Evolutionary conservation across 78 protist genomes (phyloP).

Genomic region (Creolimax fragrantissima): DNA sequence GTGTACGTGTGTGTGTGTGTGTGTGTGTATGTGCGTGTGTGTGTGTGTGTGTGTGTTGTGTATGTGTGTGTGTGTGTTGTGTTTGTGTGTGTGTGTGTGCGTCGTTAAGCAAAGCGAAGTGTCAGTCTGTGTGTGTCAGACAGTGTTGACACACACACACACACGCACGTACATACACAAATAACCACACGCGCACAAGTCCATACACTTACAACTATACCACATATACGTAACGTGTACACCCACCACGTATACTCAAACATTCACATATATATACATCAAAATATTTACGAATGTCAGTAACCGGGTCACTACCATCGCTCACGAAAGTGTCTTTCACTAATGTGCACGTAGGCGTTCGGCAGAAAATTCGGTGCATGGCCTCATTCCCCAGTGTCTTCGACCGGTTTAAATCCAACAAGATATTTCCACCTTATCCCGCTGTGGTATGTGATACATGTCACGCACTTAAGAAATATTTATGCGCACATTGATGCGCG

Average conservation of each 20-base stretch:
- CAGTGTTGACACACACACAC: neutral
- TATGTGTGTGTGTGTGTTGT: neutral
- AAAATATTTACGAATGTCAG: neutral
- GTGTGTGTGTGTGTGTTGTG: neutral
- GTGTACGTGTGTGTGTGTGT: neutral
- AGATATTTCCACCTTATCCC: no score
- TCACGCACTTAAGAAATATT: no score
- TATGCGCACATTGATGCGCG: no score
- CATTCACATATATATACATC: neutral
- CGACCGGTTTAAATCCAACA: no score
- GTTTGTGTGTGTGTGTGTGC: neutral
- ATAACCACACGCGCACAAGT: neutral
- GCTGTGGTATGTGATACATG: no score
- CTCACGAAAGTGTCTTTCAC: no score
- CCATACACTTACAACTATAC: neutral
- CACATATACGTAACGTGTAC: neutral
- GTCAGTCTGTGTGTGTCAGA: neutral
- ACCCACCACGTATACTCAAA: neutral
- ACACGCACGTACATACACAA: neutral
- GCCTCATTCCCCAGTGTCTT: no score
- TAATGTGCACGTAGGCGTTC: no score
- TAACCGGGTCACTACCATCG: no score
- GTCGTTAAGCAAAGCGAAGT: neutral
- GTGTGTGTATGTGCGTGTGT: neutral
- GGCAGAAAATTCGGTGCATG: no score